Base-by-base conservation (phyloP, 176 grass and related monocot genomes). In the Oryza rufipogon region DNA sequence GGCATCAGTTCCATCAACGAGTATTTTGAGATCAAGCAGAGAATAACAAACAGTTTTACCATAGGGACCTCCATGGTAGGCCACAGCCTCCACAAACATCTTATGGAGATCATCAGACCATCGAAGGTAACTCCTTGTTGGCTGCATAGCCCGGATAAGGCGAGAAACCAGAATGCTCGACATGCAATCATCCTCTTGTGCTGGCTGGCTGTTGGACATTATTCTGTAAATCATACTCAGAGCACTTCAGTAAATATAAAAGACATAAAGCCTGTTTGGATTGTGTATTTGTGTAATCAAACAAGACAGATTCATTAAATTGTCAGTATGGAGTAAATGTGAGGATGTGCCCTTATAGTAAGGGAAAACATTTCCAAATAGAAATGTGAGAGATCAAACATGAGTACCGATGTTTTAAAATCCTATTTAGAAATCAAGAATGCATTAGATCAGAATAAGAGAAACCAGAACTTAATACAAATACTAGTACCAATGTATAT, bases 41-140 rank as follows among this genome's bases (percentile, higher is more conserved):
- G 30, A 32, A 32, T 32, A 32, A 32, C 32, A 82, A 72, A 9
- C 45, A 13, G 44, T 30, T 22, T 23, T 13, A 91, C 89, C 84
- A 84, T 82, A 72, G 38, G 84, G 80, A 52, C 89, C 89, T 87
- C 89, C 88, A 72, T 64, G 80, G 45, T 68, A 60, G 0, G 70
- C 80, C 66, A 84, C 89, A 56, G 80, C 76, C 61, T 80, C 45
- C 61, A 91, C 85, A 75, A 91, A 91, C 23, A 83, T 68, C 39
- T 36, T 83, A 76, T 91, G 90, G 73, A 88, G 82, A 76, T 85
- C 82, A 58, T 83, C 64, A 42, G 75, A 54, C 85, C 85, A 91
- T 12, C 17, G 30, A 42, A 87, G 54, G 26, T 63, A 45, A 70
- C 46, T 78, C 70, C 70, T 87, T 49, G 76, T 36, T 4, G 81